Base-by-base conservation (phyloP, 164 flowering plant genomes). In the Berberis thunbergii region DNA sequence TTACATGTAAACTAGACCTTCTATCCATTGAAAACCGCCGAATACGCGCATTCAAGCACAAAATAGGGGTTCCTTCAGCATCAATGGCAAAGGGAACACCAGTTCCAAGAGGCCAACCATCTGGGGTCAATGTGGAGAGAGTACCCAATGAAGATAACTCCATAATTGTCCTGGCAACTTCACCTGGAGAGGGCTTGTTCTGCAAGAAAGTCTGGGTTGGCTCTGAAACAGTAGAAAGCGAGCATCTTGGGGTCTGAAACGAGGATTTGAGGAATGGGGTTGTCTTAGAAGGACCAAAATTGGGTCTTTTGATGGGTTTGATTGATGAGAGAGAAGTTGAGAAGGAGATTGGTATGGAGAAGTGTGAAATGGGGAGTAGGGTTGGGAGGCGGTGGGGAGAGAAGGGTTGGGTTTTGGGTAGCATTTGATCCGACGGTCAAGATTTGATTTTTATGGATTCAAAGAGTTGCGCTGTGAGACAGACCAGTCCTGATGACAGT, bases 71-170 rank as follows among this genome's bases (percentile, higher is more conserved):
- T 3, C 98, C 96, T 6, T 81, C 70, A 0, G 68, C 52, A 65
- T 88, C 98, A 43, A 90, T 92, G 38, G 89, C 86, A 65, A 89
- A 93, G 1, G 81, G 74, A 54, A 86, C 90, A 49, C 96, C 94
- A 65, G 75, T 46, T 4, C 91, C 91, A 6, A 86, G 65, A 66
- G 98, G 98, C 82, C 84, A 86, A 43, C 88, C 90, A 38, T 87
- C 86, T 10, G 74, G 80, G 59, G 84, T 73, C 68, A 84, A 59
- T 1, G 86, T 77, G 44, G 88, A 93, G 58, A 89, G 86, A 2
- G 92, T 90, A 41, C 89, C 98, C 5, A 73, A 78, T 6, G 87
- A 74, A 44, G 90, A 77, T 55, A 93, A 73, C 76, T 90, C 97
- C 89, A 90, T 76, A 48, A 90, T 84, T 9, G 97, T 90, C 69